Conservation (phyloP, 495 filamentous ascomycete genomes). For the Penicillium cosmopolitanum region DNA sequence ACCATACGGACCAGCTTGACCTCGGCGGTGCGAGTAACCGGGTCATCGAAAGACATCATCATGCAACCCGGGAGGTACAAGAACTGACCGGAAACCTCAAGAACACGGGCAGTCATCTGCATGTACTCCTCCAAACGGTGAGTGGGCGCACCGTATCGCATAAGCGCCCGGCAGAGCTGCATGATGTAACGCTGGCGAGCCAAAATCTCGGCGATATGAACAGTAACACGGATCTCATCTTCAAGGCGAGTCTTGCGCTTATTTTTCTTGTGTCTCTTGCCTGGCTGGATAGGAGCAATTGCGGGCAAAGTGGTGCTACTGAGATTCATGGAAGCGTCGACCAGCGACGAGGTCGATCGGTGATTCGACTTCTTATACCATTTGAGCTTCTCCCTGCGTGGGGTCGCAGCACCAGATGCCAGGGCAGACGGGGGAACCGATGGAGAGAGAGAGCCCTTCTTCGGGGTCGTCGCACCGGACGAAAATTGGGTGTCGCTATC, state of each 20-base stretch:
- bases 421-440: slow-evolving; percentile 21
- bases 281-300: slow-evolving; percentile 30
- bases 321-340: slow-evolving; percentile 54
- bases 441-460: slow-evolving; percentile 31
- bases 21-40: slow-evolving; percentile 85
- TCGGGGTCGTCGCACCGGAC: slow-evolving; percentile 42
- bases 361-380: slow-evolving; percentile 65
- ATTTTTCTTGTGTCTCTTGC: slow-evolving; percentile 35
- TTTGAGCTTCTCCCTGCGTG: slow-evolving; percentile 60
- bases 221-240: slow-evolving; percentile 72
- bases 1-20: slow-evolving; percentile 81
- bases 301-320: slow-evolving; percentile 40
- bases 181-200: slow-evolving; percentile 84
- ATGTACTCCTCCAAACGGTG: slow-evolving; percentile 87
- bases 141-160: slow-evolving; percentile 80
- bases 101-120: slow-evolving; percentile 84
- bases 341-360: slow-evolving; percentile 46
- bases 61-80: slow-evolving; percentile 92
- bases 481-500: slow-evolving; percentile 44
- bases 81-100: slow-evolving; percentile 90
- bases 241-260: slow-evolving; percentile 58
- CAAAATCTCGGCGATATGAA: slow-evolving; percentile 87
- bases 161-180: slow-evolving; percentile 84
- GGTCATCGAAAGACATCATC: slow-evolving; percentile 95
- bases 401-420: slow-evolving; percentile 58